These are phyloP conservation scores for Sarocladiaceae sp. DNA, from an alignment of 2,329 filamentous ascomycete genomes.

Conservation along the genomic window DNA sequence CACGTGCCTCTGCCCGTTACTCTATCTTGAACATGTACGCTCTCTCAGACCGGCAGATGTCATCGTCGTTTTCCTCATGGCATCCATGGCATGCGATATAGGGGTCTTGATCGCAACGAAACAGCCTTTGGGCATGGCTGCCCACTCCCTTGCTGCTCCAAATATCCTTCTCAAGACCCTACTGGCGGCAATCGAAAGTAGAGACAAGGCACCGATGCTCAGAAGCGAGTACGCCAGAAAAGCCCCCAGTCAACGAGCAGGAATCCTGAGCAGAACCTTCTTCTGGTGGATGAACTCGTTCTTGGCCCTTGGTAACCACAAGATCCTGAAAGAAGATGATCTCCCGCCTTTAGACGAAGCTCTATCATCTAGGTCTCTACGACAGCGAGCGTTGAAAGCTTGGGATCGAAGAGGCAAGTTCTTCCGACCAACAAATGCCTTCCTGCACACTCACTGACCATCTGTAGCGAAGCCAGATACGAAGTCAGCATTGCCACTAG, in stretches of 20 bases:
- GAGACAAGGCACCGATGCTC: not conserved
- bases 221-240: too few relatives aligned
- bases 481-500: not conserved
- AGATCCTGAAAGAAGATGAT: not conserved
- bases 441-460: too few relatives aligned
- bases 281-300: conserved; percentile 4
- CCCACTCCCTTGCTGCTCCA: not conserved
- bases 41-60: not conserved
- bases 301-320: not conserved
- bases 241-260: not conserved
- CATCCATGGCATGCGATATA: not conserved
- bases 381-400: not conserved
- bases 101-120: not conserved
- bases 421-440: too few relatives aligned
- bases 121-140: not conserved
- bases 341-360: not conserved
- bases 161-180: not conserved
- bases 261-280: not conserved
- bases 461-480: not conserved
- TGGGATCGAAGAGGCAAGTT: conserved; percentile 1
- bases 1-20: not conserved
- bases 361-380: not conserved
- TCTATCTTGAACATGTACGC: not conserved
- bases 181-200: not conserved
- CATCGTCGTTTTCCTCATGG: not conserved